Conservation (phyloP, 257 asterid genomes). For the Orobanche coerulescens region DNA sequence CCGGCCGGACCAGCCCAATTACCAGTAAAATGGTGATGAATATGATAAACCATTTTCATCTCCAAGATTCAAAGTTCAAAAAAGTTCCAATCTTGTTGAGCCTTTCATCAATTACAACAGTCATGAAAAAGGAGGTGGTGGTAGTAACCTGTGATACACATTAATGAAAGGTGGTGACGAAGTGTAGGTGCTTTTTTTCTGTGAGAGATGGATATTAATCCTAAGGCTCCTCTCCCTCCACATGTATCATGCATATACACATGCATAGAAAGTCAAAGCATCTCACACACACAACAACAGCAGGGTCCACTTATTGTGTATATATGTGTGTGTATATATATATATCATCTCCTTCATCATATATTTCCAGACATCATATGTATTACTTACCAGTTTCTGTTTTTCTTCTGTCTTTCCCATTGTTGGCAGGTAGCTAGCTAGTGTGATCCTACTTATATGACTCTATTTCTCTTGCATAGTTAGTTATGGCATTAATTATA, state of each 20-base stretch:
- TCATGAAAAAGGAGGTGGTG: slow-evolving; percentile 79
- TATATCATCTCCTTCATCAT: background rate
- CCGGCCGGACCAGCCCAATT: too few species aligned
- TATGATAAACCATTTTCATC: background rate
- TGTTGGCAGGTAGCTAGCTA: background rate
- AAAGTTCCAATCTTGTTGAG: slow-evolving; percentile 31
- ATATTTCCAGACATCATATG: slow-evolving; percentile 19
- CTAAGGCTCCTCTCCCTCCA: slow-evolving; percentile 62
- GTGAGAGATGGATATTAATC: slow-evolving; percentile 65
- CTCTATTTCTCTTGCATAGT: slow-evolving; percentile 20
- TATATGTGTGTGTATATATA: slow-evolving; percentile 5
- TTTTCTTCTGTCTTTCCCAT: background rate
- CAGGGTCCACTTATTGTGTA: slow-evolving; percentile 9
- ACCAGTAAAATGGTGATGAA: too few species aligned
- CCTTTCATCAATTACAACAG: slow-evolving; percentile 49
- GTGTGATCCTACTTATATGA: slow-evolving; percentile 13
- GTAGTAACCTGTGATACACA: slow-evolving; percentile 82
- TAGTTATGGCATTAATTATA: slow-evolving; percentile 24
- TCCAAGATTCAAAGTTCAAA: slow-evolving; percentile 51
- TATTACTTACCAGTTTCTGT: background rate
- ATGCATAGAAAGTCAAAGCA: slow-evolving; percentile 33
- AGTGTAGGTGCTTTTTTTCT: slow-evolving; percentile 21
- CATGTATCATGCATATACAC: slow-evolving; percentile 24
- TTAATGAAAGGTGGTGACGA: slow-evolving; percentile 56
- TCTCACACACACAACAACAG: slow-evolving; percentile 19